Evolutionary conservation across 163 green algal genomes (phyloP), one percentile per base, ranked within the genome.

Genomic region (Prototheca wickerhamii): DNA sequence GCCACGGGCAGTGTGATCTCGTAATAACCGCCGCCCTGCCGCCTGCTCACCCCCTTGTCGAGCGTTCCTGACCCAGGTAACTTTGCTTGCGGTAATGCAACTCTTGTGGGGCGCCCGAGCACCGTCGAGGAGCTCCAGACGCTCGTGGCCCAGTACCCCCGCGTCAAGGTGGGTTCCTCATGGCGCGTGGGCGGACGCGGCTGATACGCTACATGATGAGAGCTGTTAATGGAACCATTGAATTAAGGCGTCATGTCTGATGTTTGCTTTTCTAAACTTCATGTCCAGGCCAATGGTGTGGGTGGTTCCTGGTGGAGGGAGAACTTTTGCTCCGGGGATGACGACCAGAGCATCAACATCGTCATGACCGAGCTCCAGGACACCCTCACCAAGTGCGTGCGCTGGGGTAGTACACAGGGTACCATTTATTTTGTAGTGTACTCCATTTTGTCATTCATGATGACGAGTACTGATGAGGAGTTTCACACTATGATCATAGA

Each of bases 281-380:
- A 53, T 8, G 44, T 44, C 23, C 60, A 83, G 63, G 76, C 75
- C 18, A 65, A 61, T 0, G 79, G 79, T 8, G 74, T 84, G 20
- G 80, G 81, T 17, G 73, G 86, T 60, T 77, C 53, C 28, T 89
- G 82, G 80, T 80, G 75, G 60, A 52, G 33, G 21, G 60, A 82
- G 50, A 68, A 83, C 58, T 58, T 80, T 42, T 54, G 30, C 50
- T 28, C 62, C 25, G 80, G 76, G 1, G 55, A 54, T 23, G 68
- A 76, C 28, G 53, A 43, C 18, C 61, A 69, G 17, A 34, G 66
- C 42, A 76, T 90, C 58, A 82, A 87, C 67, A 74, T 90, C 35
- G 71, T 91, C 3, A 82, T 77, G 18, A 91, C 84, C 0, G 82
- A 89, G 46, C 31, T 86, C 17, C 37, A 58, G 4, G 34, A 60